Conservation (phyloP, 306 rosid species). For the Canavalia ensiformis region DNA sequence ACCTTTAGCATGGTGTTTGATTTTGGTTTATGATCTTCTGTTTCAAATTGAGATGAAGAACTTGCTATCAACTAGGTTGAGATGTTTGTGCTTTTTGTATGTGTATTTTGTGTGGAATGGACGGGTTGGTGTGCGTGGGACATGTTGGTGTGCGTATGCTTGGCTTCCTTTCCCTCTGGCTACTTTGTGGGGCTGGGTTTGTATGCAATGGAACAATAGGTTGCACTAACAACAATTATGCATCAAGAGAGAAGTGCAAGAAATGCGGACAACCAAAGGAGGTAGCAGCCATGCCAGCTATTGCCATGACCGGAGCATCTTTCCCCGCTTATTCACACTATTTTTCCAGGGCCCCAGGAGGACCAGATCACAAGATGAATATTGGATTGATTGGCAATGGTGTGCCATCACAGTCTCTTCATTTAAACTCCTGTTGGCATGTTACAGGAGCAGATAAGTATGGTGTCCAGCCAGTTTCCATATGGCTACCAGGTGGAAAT, state of each 20-base stretch:
- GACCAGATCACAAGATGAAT: slow-evolving; percentile 70
- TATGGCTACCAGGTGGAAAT: slow-evolving; percentile 69
- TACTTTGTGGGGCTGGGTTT: slow-evolving; percentile 85
- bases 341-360: slow-evolving; percentile 79
- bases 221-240: slow-evolving; percentile 99
- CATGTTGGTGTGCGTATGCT: slow-evolving; percentile 73
- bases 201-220: slow-evolving; percentile 92
- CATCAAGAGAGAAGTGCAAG: slow-evolving; percentile 99
- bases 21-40: slow-evolving; percentile 45
- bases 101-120: slow-evolving; percentile 85
- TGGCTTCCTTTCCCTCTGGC: slow-evolving; percentile 76
- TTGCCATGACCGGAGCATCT: slow-evolving; percentile 85
- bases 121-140: slow-evolving; percentile 80
- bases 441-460: slow-evolving; percentile 67
- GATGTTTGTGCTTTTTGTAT: slow-evolving; percentile 88
- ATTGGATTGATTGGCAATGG: slow-evolving; percentile 74
- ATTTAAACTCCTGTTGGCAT: slow-evolving; percentile 72
- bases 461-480: slow-evolving; percentile 66
- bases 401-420: slow-evolving; percentile 59
- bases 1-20: slow-evolving; percentile 32
- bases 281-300: slow-evolving; percentile 91
- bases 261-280: slow-evolving; percentile 97
- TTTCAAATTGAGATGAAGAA: slow-evolving; percentile 55
- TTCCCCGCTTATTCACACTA: slow-evolving; percentile 76
- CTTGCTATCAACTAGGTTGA: slow-evolving; percentile 78